phyloP scores from a whole-genome alignment of 257 asterid genomes.

The Schizonepeta tenuifolia region DNA sequence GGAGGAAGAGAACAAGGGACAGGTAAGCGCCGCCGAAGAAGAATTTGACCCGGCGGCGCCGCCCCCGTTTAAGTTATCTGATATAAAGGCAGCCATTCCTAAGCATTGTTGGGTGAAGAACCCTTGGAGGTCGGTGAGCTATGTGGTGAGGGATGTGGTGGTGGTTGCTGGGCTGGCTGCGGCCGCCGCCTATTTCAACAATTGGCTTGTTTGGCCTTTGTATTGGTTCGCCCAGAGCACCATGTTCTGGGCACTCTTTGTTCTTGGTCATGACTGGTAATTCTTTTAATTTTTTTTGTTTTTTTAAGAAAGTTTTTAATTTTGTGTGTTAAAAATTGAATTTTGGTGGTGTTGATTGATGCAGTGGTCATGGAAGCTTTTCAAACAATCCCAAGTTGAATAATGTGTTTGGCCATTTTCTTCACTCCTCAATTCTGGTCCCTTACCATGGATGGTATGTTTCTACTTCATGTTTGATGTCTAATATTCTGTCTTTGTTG shows the following conservation, averaged over 20 bases:
- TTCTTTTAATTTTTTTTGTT: neutral
- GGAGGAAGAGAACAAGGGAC: conserved; percentile 45
- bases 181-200: conserved; percentile 75
- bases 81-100: conserved; percentile 86
- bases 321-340: neutral
- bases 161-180: conserved; percentile 82
- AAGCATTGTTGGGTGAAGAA: conserved; percentile 97
- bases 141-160: conserved; percentile 79
- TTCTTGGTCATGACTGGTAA: conserved; percentile 98
- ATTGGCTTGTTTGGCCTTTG: conserved; percentile 91
- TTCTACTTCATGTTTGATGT: neutral
- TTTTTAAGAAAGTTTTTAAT: neutral
- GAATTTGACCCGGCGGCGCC: conserved; percentile 78
- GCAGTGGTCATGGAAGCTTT: conserved; percentile 99
- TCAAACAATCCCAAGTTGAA: conserved; percentile 73
- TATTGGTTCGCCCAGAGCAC: conserved; percentile 97
- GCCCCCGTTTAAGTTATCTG: conserved; percentile 82
- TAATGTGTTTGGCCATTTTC: conserved; percentile 88
- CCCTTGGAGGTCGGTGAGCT: conserved; percentile 88
- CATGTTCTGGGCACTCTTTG: conserved; percentile 99
- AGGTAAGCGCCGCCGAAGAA: conserved; percentile 5
- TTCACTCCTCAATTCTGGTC: conserved; percentile 93
- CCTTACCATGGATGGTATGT: conserved; percentile 98
- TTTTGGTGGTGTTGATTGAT: conserved; percentile 21
- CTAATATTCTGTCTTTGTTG: neutral